phyloP scores from a whole-genome alignment of 1,139 yeast genomes.

The Yamadazyma buinensis region DNA sequence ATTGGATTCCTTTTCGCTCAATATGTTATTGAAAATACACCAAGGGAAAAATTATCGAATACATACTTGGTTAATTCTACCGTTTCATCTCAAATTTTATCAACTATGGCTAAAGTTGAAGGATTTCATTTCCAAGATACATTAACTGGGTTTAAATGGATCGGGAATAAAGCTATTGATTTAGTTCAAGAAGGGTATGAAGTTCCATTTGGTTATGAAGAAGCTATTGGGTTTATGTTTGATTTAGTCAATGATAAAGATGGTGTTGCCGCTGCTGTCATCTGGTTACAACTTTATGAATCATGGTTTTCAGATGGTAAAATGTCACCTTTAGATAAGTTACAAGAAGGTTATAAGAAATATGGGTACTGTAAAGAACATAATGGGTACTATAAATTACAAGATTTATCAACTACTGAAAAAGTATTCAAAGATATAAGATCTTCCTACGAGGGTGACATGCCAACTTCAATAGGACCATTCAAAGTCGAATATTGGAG shows the following conservation, averaged over 20 bases:
- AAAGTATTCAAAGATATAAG: conserved; percentile 51
- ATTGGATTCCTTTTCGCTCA: conserved; percentile 82
- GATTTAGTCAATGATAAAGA: conserved; percentile 87
- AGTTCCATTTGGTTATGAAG: conserved; percentile 92
- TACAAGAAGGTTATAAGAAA: conserved; percentile 55
- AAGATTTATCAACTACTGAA: conserved; percentile 49
- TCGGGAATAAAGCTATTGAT: conserved; percentile 83
- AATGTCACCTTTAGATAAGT: conserved; percentile 39
- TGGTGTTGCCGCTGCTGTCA: conserved; percentile 77
- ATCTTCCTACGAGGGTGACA: conserved; percentile 30
- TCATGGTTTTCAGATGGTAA: conserved; percentile 37
- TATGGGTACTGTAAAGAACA: conserved; percentile 82
- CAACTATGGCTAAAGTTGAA: conserved; percentile 60
- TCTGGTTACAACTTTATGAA: conserved; percentile 72
- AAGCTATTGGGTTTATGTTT: conserved; percentile 95
- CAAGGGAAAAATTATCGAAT: conserved; percentile 25
- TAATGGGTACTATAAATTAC: conserved; percentile 79
- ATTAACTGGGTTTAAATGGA: conserved; percentile 95
- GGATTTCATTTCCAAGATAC: conserved; percentile 75
- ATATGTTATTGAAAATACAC: conserved; percentile 43
- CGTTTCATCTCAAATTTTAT: conserved; percentile 80
- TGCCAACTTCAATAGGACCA: conserved; percentile 47
- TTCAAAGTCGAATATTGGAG: conserved; percentile 66
- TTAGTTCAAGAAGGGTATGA: conserved; percentile 57
- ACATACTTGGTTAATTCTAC: conserved; percentile 79